A percentile compares a stretch with the other conserved stretches of the same genome.
phyloP scores from a whole-genome alignment of 2,329 filamentous ascomycete species.

The Aspergillus sp. region DNA sequence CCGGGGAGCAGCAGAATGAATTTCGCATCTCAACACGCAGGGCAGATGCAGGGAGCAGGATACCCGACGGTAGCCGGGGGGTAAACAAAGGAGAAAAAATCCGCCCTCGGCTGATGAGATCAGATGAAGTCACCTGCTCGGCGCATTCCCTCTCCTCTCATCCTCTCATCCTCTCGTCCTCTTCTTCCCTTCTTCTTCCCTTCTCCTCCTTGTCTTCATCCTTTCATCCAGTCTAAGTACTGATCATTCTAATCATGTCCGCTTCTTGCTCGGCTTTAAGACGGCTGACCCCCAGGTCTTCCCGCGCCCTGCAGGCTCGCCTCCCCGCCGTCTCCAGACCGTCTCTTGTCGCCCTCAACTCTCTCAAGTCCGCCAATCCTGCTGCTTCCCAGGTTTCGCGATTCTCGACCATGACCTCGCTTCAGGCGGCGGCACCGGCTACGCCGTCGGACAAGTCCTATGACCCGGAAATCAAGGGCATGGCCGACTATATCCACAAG shows the following conservation, averaged over 20 bases:
- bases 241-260: conserved; percentile 29
- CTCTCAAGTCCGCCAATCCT: conserved; percentile 8
- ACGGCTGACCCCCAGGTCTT: conserved; percentile 33
- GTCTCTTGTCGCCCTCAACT: conserved; percentile 11
- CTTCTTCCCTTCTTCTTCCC: conserved; percentile 1
- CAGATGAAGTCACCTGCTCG: conserved; percentile 1
- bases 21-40: no score
- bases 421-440: conserved; percentile 29
- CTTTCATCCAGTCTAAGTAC: not conserved
- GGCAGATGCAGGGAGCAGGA: no score
- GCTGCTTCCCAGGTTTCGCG: conserved; percentile 18
- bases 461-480: conserved; percentile 89
- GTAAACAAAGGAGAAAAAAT: not conserved
- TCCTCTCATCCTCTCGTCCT: conserved; percentile 2
- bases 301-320: conserved; percentile 38
- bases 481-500: conserved; percentile 89
- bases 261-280: conserved; percentile 31
- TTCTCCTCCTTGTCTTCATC: conserved; percentile 1
- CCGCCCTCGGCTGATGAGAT: not conserved
- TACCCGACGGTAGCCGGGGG: not conserved
- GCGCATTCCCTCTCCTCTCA: not conserved
- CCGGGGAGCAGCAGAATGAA: no score
- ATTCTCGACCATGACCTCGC: conserved; percentile 37
- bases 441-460: conserved; percentile 48
- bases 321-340: conserved; percentile 33